Base-by-base conservation (phyloP, 2,329 filamentous ascomycete genomes). In the Phyllosticta citribraziliensis region DNA sequence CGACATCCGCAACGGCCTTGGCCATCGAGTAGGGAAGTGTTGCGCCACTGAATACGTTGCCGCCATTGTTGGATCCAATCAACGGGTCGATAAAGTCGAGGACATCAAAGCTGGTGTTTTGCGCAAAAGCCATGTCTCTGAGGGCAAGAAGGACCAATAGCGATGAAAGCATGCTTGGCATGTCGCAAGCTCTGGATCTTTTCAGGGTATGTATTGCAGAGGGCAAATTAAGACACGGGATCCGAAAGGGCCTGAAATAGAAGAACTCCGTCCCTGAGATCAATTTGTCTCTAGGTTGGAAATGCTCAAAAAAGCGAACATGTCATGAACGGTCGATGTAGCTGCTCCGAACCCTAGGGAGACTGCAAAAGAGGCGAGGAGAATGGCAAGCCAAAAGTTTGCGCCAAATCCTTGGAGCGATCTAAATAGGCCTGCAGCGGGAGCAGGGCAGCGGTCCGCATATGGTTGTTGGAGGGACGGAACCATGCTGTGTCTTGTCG, bases 11-110 rank as follows among this genome's bases (percentile, higher is more conserved):
- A 5, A 76, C 76, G 22, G 76, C 76, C 66, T 79, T 79, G 2
- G 75, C 76, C 75, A 80, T 76, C 12, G 72, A 74, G 61, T 77
- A 79, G 5, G 78, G 77, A 61, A 79, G 63, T 19, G 75, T 78
- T 2, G 77, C 77, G 22, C 77, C 77, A 14, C 75, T 66, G 62
- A 79, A 79, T 30, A 79, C 77, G 72, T 79, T 77, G 2, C 77
- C 74, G 24, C 76, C 76, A 59, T 73, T 73, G 52, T 68, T 67
- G 12, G 72, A 76, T 9, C 77, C 77, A 56, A 79, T 79, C 60
- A 79, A 66, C 9, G 74, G 75, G 61, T 79, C 70, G n/a, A 79
- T 64, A 56, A 70, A 74, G 30, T 70, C 63, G 2, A 76, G 63
- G 2, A 72, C 63, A 65, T 75, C 68, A 3, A 62, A 64, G 8